Percentiles rank a stretch among this genome's conserved stretches.
These are phyloP conservation scores for Capsella rubella DNA, from an alignment of 441 rosid genomes.

Conservation along the genomic window DNA sequence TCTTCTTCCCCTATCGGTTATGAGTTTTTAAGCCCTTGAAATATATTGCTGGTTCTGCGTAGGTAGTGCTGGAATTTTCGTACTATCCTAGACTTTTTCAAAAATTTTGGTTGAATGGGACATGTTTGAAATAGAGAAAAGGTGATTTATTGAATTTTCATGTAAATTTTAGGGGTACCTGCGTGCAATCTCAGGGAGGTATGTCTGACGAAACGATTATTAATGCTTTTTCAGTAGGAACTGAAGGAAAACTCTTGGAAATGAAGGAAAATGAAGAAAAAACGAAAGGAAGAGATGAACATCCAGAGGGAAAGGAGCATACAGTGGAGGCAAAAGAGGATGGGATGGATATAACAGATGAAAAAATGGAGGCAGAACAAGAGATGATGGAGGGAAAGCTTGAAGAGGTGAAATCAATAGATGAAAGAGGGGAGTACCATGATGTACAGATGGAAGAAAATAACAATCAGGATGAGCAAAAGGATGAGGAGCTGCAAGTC, in stretches of 20 bases:
- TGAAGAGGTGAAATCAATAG: conserved; percentile 38
- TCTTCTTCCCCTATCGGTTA: too few relatives aligned
- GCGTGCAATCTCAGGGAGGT: neutral
- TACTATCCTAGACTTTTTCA: neutral
- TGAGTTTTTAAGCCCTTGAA: neutral
- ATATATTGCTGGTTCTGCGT: neutral
- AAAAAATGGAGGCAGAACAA: conserved; percentile 29
- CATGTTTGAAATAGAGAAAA: neutral
- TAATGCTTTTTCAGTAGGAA: conserved; percentile 17
- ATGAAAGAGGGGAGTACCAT: conserved; percentile 5
- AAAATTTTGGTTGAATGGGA: neutral
- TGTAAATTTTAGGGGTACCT: neutral
- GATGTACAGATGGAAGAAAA: conserved; percentile 39
- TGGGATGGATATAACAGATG: conserved; percentile 3
- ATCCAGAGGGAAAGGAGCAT: conserved; percentile 4
- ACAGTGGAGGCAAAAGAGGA: conserved; percentile 14
- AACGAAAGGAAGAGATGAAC: neutral
- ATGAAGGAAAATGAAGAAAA: conserved; percentile 25
- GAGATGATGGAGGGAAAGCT: conserved; percentile 58
- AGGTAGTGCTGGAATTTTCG: neutral
- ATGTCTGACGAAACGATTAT: neutral
- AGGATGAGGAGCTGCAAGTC: conserved; percentile 49
- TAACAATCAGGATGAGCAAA: conserved; percentile 22
- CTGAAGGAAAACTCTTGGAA: conserved; percentile 3
- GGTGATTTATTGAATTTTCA: too few relatives aligned